phyloP scores from a whole-genome alignment of 1,139 yeast species.

The Suhomyces wounanorum region DNA sequence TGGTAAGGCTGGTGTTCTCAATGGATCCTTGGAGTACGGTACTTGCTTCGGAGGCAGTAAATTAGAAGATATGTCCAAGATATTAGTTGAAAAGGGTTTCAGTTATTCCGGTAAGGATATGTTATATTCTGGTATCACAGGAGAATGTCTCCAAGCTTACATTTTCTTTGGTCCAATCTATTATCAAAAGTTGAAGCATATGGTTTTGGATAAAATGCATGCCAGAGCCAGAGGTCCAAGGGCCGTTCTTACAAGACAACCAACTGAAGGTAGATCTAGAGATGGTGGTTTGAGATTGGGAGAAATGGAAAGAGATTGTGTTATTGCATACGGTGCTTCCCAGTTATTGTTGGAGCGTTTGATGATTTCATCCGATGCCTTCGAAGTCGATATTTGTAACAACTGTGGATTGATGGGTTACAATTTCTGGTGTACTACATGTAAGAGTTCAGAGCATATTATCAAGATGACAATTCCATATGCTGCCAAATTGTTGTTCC shows the following conservation, averaged over 20 bases:
- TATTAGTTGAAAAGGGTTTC: constrained; percentile 88
- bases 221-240: constrained; percentile 99
- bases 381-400: constrained; percentile 97
- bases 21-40: constrained; percentile 91
- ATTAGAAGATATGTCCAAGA: constrained; percentile 92
- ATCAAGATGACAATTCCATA: constrained; percentile 97
- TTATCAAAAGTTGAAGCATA: constrained; percentile 96
- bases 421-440: constrained; percentile 95
- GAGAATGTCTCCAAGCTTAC: constrained; percentile 95
- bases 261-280: constrained; percentile 98
- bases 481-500: constrained; percentile 95
- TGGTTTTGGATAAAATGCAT: constrained; percentile 99
- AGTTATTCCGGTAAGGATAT: constrained; percentile 95
- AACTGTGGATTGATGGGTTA: constrained; percentile 93
- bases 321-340: constrained; percentile 99
- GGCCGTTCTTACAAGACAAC: constrained; percentile 97
- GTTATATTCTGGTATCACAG: constrained; percentile 97
- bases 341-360: constrained; percentile 95
- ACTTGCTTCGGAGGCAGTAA: constrained; percentile 98
- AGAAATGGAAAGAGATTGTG: constrained; percentile 99
- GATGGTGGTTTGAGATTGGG: constrained; percentile 99
- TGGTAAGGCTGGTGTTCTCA: constrained; percentile 96
- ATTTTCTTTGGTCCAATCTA: constrained; percentile 98
- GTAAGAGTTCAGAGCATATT: constrained; percentile 84
- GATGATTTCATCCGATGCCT: constrained; percentile 99